Evolutionary conservation across 2,329 filamentous ascomycete genomes (phyloP), one percentile per base, ranked within the genome.

Genomic region (Coleophoma crateriformis): DNA sequence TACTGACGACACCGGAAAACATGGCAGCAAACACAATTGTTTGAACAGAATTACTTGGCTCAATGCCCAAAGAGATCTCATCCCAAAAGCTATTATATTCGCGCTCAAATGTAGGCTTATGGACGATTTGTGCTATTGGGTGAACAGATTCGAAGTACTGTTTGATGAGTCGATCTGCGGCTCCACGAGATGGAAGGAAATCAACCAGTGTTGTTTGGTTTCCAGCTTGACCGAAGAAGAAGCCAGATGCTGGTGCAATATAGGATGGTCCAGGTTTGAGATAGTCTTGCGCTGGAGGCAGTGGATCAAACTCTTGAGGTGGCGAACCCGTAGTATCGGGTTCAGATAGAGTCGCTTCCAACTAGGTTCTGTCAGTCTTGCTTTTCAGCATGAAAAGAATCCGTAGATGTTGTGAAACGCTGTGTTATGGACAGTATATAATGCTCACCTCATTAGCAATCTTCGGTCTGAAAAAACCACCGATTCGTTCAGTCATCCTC

Each of bases 401-500:
- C 8, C 27, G 27, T 27, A 27, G 27, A 27, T 27, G 8, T 27
- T 44, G 32, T 7, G 27, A 32, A 15, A 32, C 14, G 43, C 20
- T 50, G n/a, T 15, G 8, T 54, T 50, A 49, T 41, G 37, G n/a
- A 52, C 49, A 50, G 27, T 27, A 48, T 51, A 49, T 51, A 71
- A 57, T 70, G 87, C 71, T 55, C 70, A 87, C 81, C 72, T 90
- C 86, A 64, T 89, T 82, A 4, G 79, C 76, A 50, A 90, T 76
- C 57, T 82, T 81, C 2, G 87, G 86, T 42, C 86, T 74, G 40
- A 87, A 83, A 56, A 87, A 78, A 1, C 86, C 86, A 14, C 87
- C 87, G 54, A 90, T 81, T 35, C 86, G 76, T 61, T 90, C 87
- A 2, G 84, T 88, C 52, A 90, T 81, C 51, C 79, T 79, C 76